Conservation (phyloP, 2,329 filamentous ascomycete genomes). For the Colletotrichum agaves region DNA sequence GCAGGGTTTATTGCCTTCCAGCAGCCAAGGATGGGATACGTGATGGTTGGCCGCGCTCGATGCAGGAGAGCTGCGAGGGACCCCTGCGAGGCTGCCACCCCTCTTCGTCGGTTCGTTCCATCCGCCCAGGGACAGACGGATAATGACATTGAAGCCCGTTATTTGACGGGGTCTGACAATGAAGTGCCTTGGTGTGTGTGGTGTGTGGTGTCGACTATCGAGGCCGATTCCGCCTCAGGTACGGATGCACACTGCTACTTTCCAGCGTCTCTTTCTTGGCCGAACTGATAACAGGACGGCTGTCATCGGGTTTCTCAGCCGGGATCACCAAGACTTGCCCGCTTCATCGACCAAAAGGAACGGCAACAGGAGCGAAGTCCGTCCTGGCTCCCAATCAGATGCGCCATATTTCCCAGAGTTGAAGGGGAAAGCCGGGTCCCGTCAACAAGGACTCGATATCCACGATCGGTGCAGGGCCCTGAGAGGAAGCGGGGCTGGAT, state of each 20-base stretch:
- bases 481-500: conserved; percentile 20
- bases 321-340: conserved; percentile 11
- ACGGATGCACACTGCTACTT: not conserved
- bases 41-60: conserved; percentile 10
- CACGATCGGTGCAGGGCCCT: conserved; percentile 20
- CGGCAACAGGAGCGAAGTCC: conserved; percentile 12
- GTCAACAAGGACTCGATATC: conserved; percentile 17
- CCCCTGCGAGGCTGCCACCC: conserved; percentile 22
- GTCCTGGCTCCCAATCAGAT: conserved; percentile 18
- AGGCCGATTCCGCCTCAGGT: not conserved
- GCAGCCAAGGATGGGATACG: conserved; percentile 2
- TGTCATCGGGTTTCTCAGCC: not conserved
- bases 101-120: conserved; percentile 34
- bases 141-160: conserved; percentile 7
- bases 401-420: not conserved
- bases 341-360: conserved; percentile 8
- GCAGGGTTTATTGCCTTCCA: not conserved
- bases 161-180: conserved; percentile 5
- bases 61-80: conserved; percentile 34
- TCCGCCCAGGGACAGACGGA: conserved; percentile 21
- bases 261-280: not conserved
- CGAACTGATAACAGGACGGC: not conserved
- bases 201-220: not conserved
- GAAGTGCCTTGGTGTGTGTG: not conserved
- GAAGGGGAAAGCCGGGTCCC: conserved; percentile 17